phyloP scores from a whole-genome alignment of 164 flowering plant species.

The Cinnamomum chago region DNA sequence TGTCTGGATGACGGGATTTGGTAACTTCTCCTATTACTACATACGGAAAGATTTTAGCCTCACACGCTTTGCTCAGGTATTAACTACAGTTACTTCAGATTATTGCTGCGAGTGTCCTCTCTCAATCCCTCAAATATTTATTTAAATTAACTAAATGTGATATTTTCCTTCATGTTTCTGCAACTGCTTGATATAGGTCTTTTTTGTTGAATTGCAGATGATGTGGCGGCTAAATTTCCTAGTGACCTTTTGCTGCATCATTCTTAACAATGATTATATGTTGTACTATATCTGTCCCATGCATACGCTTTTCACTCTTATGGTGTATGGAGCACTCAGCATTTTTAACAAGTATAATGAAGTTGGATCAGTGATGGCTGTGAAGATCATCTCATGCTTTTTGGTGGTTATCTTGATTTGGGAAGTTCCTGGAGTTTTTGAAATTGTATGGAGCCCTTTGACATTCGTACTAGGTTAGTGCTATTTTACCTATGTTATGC shows the following conservation, averaged over 20 bases:
- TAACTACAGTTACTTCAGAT: not conserved
- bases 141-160: not conserved
- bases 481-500: not conserved
- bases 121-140: too few species aligned
- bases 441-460: slow-evolving; percentile 75
- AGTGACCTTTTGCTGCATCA: slow-evolving; percentile 81
- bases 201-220: slow-evolving; percentile 62
- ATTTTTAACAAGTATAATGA: slow-evolving; percentile 83
- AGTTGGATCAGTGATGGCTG: slow-evolving; percentile 74
- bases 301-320: slow-evolving; percentile 94
- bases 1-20: slow-evolving; percentile 99
- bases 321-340: slow-evolving; percentile 97
- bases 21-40: slow-evolving; percentile 96
- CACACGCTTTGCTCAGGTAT: slow-evolving; percentile 91
- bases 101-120: not conserved
- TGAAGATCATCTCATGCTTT: slow-evolving; percentile 71
- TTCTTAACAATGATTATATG: slow-evolving; percentile 90
- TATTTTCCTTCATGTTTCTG: not conserved
- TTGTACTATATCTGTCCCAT: slow-evolving; percentile 95
- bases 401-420: slow-evolving; percentile 83
- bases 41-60: slow-evolving; percentile 89
- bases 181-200: not conserved
- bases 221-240: slow-evolving; percentile 99
- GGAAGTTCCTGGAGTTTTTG: slow-evolving; percentile 95
- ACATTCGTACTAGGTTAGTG: slow-evolving; percentile 71